Conservation (phyloP, 2,329 filamentous ascomycete genomes). For the Alternaria gaisen region DNA sequence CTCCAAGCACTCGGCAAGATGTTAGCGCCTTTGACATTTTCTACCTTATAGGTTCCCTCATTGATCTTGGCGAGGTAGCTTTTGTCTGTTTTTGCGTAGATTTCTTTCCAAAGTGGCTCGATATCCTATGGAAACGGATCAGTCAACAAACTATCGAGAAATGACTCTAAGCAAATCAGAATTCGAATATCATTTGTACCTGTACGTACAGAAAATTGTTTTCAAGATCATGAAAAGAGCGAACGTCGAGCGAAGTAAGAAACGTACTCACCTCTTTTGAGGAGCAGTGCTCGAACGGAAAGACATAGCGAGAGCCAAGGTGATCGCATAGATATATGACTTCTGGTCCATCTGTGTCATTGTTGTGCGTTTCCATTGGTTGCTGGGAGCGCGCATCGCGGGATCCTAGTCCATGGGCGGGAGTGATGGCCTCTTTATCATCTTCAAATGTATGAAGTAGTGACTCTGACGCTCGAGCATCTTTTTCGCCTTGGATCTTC, state of each 20-base stretch:
- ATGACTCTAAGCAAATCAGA: no score
- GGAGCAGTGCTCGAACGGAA: neutral
- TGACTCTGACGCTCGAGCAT: no score
- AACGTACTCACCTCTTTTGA: neutral
- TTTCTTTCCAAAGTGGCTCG: slow-evolving; percentile 21
- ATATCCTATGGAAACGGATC: slow-evolving; percentile 12
- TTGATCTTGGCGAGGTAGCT: slow-evolving; percentile 11
- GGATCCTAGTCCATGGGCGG: no score
- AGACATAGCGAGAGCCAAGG: neutral
- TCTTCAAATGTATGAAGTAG: no score
- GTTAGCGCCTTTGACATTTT: slow-evolving; percentile 13
- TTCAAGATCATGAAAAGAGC: no score
- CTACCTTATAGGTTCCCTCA: slow-evolving; percentile 24
- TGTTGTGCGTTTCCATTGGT: neutral
- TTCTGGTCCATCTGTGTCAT: neutral
- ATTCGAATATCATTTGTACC: no score
- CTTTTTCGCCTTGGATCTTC: no score
- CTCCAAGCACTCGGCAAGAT: slow-evolving; percentile 35
- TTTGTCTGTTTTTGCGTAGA: slow-evolving; percentile 12
- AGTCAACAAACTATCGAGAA: neutral
- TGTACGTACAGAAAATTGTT: no score
- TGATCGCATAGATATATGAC: neutral
- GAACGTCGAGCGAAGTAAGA: neutral
- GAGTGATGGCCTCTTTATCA: no score
- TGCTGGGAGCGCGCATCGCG: no score